These are phyloP conservation scores for Botrytis paeoniae DNA, from an alignment of 2,329 filamentous ascomycete species.

Conservation along the genomic window DNA sequence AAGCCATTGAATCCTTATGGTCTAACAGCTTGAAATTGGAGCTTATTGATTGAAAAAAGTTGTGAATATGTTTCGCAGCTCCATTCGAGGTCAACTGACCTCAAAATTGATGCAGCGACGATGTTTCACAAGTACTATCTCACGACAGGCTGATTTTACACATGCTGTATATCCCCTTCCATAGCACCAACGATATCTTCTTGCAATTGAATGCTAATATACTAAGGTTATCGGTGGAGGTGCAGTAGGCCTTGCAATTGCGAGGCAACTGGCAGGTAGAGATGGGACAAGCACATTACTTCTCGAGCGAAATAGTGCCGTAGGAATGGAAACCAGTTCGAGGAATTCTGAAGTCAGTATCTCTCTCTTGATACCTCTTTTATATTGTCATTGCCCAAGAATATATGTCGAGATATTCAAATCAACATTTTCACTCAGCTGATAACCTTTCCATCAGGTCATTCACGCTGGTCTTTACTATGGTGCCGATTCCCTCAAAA, in stretches of 20 bases:
- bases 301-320: slow-evolving; percentile 61
- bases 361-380: not conserved
- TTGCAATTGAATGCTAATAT: slow-evolving; percentile 1
- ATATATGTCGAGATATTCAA: not conserved
- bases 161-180: slow-evolving; percentile 34
- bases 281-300: slow-evolving; percentile 62
- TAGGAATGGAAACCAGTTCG: slow-evolving; percentile 68
- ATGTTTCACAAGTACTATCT: slow-evolving; percentile 31
- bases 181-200: not conserved
- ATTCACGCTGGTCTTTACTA: slow-evolving; percentile 84
- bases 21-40: not conserved
- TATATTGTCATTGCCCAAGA: not conserved
- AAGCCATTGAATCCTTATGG: not conserved
- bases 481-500: slow-evolving; percentile 72
- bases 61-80: slow-evolving; percentile 23
- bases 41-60: not conserved
- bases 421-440: not conserved
- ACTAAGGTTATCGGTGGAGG: slow-evolving; percentile 56
- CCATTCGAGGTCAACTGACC: slow-evolving; percentile 23
- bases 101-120: slow-evolving; percentile 20
- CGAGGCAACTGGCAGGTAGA: slow-evolving; percentile 57
- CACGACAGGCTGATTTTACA: slow-evolving; percentile 36
- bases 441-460: slow-evolving; percentile 53
- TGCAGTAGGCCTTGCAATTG: slow-evolving; percentile 66
- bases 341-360: slow-evolving; percentile 60